Base-by-base conservation (phyloP, 129 eudicot genomes). In the Flaveria robusta region DNA sequence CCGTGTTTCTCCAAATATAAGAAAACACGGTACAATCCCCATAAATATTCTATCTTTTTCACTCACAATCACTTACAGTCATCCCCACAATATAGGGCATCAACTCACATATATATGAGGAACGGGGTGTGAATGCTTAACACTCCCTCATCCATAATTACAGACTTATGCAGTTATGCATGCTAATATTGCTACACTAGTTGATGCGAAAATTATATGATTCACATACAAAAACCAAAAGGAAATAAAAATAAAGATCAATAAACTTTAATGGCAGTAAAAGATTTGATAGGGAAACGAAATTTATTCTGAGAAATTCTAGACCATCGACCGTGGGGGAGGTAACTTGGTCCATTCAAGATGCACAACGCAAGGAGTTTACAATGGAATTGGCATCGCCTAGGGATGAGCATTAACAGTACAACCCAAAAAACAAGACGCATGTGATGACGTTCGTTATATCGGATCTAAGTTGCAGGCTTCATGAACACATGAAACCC, bases 401-500 rank as follows among this genome's bases (percentile, higher is more conserved):
- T 75, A 27, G 79, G 79, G 79, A 75, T 65, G 50, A 67, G 52
- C 71, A 67, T 56, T n/a, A 77, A 54, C 74, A 55, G 31, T 41
- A 39, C 67, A 8, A 63, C 66, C 74, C 75, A 24, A 18, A 68
- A 55, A 77, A 70, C 69, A 66, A 76, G 62, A 70, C 67, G 78
- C 78, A 77, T 83, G 85, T 81, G 67, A 75, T 71, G 84, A 77
- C 85, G 78, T 72, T 79, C 79, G 79, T 62, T 75, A 58, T 66
- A 50, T 50, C 66, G 73, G 80, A 75, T 31, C 73, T 65, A 49
- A 27, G 20, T 23, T 63, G 55, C 71, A 75, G 70, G 49, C 54
- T 62, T 59, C 52, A 74, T 43, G 26, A 59, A 23, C 23, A 59
- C 18, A 52, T 34, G 37, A 52, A 72, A 55, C 18, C 52, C 41